phyloP scores from a whole-genome alignment of 176 grass and related monocot species.

The Eragrostis nindensis region DNA sequence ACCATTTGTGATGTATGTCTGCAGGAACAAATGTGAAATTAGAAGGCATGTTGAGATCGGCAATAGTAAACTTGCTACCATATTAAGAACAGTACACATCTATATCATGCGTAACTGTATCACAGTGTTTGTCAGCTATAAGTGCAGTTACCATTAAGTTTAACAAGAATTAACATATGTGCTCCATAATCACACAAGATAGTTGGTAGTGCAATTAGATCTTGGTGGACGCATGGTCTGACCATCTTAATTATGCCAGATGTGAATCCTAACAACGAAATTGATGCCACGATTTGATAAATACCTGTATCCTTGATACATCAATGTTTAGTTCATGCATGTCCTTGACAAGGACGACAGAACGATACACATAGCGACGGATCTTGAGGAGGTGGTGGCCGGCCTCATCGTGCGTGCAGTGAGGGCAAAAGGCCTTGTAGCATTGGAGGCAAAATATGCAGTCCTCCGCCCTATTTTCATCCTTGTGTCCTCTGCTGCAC shows the following conservation, averaged over 20 bases:
- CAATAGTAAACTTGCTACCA: neutral
- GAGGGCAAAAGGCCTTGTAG: slow-evolving; percentile 30
- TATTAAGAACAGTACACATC: no score
- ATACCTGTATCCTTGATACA: slow-evolving; percentile 45
- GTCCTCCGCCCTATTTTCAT: neutral
- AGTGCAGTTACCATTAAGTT: no score
- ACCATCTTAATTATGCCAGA: no score
- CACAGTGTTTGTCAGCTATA: no score
- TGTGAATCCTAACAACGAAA: no score
- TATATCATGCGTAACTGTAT: no score
- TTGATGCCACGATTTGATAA: no score
- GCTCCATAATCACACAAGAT: no score
- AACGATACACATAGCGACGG: slow-evolving; percentile 44
- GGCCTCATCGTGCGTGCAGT: neutral
- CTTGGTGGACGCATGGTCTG: no score
- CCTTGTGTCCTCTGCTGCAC: slow-evolving; percentile 22
- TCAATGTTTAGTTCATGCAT: slow-evolving; percentile 31
- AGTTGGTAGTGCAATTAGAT: no score
- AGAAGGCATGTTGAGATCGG: neutral
- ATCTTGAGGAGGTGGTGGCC: slow-evolving; percentile 46
- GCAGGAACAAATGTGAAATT: neutral
- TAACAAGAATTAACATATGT: no score
- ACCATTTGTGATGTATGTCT: slow-evolving; percentile 9
- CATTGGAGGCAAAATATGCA: slow-evolving; percentile 44
- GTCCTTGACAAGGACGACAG: slow-evolving; percentile 30